Base-by-base conservation (phyloP, 768 basidiomycete species). In the Russula abietina region DNA sequence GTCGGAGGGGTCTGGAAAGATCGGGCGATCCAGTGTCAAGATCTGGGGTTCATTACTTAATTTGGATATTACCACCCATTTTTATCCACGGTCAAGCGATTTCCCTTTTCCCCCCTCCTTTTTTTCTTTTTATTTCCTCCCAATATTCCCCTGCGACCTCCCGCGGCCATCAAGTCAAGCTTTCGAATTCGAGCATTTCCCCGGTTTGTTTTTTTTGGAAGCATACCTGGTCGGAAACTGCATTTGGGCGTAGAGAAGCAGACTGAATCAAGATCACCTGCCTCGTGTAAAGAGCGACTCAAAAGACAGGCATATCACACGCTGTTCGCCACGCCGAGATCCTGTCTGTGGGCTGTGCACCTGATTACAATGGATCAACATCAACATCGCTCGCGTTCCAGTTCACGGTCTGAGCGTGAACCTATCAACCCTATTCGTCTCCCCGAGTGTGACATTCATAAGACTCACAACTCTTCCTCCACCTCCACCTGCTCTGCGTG, bases 301-400 rank as follows among this genome's bases (percentile, higher is more conserved):
- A 60, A 64, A 33, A 64, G 58, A 59, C 57, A 53, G 62, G 62
- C 62, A 26, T 63, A 59, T 63, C 62, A 64, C 53, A 55, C 62
- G 58, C 62, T 19, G 28, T 54, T 55, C 36, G 46, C 24, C 53
- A 39, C 58, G 62, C 62, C 62, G 49, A 39, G 39, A 46, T 14
- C 62, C 62, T 43, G 62, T 64, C 48, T 10, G 33, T 28, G 33
- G 62, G 62, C 62, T 50, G 62, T 64, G 54, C 58, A 26, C 24
- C 52, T 59, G 55, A 49, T 28, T 49, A 30, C 1, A 50, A 64
- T 64, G 62, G 62, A 64, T 64, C 62, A 59, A 59, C 58, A 62
- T 52, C 49, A 38, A 46, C 62, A 54, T 24, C 57, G 57, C 45
- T 49, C 53, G 53, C 62, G 62, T 60, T 64, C 57, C 57, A 55